phyloP scores from a whole-genome alignment of 352 stramenopile species.

The Phytophthora pini region DNA sequence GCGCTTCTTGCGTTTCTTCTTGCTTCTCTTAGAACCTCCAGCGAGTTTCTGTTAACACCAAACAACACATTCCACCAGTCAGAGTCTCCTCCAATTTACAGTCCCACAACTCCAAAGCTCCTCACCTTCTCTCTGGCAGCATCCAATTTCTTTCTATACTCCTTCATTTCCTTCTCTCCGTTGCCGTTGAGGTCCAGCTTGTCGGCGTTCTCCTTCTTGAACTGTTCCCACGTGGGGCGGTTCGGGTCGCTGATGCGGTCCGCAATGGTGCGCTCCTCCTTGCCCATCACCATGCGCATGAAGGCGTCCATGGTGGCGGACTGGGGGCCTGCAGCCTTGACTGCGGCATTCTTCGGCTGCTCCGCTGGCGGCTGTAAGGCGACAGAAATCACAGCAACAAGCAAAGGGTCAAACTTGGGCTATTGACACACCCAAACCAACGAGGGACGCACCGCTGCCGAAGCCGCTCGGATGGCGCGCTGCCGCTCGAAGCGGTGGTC shows the following conservation, averaged over 20 bases:
- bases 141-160: conserved; percentile 94
- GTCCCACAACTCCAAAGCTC: background rate
- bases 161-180: conserved; percentile 94
- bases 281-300: conserved; percentile 93
- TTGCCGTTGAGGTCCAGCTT: conserved; percentile 90
- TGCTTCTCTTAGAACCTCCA: conserved; percentile 86
- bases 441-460: conserved; percentile 34
- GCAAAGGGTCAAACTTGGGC: background rate
- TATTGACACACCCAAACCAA: background rate
- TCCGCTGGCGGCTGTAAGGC: conserved; percentile 21
- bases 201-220: conserved; percentile 96
- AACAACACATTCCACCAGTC: conserved; percentile 1
- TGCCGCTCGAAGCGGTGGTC: conserved; percentile 86
- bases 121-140: conserved; percentile 86
- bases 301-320: conserved; percentile 94
- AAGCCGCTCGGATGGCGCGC: conserved; percentile 53
- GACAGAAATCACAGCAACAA: conserved; percentile 3
- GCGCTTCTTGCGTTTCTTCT: conserved; percentile 82
- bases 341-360: conserved; percentile 20
- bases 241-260: conserved; percentile 94
- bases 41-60: conserved; percentile 54
- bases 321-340: conserved; percentile 24
- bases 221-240: conserved; percentile 96
- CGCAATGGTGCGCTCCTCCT: conserved; percentile 94
- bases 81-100: background rate